These are phyloP conservation scores for Aspergillus sp. DNA, from an alignment of 2,329 filamentous ascomycete species.

Conservation along the genomic window DNA sequence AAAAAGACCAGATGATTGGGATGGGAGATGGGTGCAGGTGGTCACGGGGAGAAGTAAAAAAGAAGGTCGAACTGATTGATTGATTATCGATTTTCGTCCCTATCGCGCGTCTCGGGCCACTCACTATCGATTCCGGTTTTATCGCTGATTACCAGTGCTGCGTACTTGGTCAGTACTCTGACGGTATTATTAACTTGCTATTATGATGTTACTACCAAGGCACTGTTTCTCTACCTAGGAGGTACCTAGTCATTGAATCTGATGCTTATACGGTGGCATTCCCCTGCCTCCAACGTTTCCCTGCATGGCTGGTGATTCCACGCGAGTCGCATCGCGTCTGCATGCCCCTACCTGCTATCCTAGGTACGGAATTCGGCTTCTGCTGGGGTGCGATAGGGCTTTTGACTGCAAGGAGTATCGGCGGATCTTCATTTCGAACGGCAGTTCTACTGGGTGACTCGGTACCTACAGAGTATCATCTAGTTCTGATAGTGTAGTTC, in stretches of 20 bases:
- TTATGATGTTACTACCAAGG: too few species aligned
- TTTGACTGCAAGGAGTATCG: too few species aligned
- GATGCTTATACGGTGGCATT: too few species aligned
- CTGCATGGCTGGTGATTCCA: neutral
- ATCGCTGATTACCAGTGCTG: neutral
- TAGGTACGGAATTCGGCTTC: too few species aligned
- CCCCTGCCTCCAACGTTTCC: neutral
- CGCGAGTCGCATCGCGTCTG: neutral
- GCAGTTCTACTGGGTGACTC: too few species aligned
- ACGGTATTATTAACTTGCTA: too few species aligned
- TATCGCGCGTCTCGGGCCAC: conserved; percentile 3
- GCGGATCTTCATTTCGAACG: too few species aligned
- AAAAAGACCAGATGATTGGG: neutral
- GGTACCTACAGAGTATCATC: too few species aligned
- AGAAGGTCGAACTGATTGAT: neutral
- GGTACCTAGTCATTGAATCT: too few species aligned
- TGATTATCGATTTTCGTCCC: neutral
- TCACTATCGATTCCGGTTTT: neutral
- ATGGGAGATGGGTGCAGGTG: neutral
- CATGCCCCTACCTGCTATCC: neutral
- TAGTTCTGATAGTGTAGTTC: too few species aligned
- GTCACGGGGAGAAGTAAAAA: neutral
- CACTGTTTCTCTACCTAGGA: too few species aligned
- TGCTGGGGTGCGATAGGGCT: too few species aligned
- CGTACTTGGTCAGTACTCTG: neutral